phyloP scores from a whole-genome alignment of 2,329 filamentous ascomycete genomes.

The Fragosphaeria purpurea region DNA sequence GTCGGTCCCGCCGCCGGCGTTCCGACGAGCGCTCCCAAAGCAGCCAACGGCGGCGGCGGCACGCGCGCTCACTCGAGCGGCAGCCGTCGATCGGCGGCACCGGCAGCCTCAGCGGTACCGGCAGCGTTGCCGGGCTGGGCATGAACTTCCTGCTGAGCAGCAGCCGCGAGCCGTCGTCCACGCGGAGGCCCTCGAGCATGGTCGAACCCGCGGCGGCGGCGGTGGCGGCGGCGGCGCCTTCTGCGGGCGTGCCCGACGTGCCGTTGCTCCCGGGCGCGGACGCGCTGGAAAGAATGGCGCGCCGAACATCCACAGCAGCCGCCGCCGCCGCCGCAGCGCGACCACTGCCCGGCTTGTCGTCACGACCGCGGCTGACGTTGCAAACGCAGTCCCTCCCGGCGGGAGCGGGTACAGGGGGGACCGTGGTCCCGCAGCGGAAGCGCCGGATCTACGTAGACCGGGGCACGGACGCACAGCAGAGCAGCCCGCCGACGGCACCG shows the following conservation, averaged over 20 bases:
- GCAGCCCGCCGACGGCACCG: conserved; percentile 12
- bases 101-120: not conserved
- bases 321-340: not conserved
- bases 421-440: not conserved
- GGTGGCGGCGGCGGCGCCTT: not conserved
- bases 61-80: conserved; percentile 8
- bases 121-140: not conserved
- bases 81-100: not conserved
- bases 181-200: not conserved
- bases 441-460: conserved; percentile 27
- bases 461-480: conserved; percentile 24
- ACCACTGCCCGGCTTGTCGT: not conserved
- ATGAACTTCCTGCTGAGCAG: conserved; percentile 7
- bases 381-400: not conserved
- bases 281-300: conserved; percentile 1
- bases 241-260: not conserved
- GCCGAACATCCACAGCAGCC: not conserved
- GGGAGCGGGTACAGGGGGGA: too few relatives aligned
- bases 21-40: not conserved
- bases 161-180: conserved; percentile 10
- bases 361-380: not conserved
- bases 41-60: not conserved
- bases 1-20: not conserved
- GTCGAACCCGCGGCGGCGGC: not conserved
- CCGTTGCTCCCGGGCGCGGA: not conserved